Conservation (phyloP, 768 basidiomycete species). For the Russula abietina region DNA sequence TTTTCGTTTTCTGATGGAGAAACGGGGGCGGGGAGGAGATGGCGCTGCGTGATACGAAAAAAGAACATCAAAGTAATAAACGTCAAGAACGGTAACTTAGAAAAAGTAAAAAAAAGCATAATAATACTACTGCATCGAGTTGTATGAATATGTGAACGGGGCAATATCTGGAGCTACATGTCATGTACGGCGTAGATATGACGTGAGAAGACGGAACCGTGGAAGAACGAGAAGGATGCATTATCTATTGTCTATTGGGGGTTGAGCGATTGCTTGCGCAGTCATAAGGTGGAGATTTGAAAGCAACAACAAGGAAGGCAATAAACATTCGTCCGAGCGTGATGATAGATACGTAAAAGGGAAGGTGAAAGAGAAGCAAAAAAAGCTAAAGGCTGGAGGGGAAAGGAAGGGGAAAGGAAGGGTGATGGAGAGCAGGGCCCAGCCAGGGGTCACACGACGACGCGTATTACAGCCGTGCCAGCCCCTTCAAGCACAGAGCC, state of each 20-base stretch:
- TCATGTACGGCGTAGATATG: not conserved
- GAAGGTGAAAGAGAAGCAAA: not conserved
- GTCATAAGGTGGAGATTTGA: not conserved
- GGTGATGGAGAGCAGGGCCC: not conserved
- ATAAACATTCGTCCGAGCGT: not conserved
- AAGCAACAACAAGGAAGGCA: not conserved
- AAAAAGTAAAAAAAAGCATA: not conserved
- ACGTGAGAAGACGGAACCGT: not conserved
- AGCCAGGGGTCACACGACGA: conserved; percentile 25
- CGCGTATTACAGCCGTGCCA: conserved; percentile 32
- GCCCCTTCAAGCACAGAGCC: conserved; percentile 30
- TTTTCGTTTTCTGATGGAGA: not conserved
- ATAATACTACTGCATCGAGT: conserved; percentile 1
- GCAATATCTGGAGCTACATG: not conserved
- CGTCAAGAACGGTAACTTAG: not conserved
- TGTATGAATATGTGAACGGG: not conserved
- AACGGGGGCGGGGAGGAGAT: not conserved
- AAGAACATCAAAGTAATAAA: not conserved
- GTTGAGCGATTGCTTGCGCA: not conserved
- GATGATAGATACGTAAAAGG: not conserved
- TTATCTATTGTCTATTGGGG: not conserved
- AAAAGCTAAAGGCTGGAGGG: not conserved
- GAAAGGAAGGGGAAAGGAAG: not conserved
- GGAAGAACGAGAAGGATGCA: not conserved
- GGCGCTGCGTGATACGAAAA: not conserved